Percentiles rank a stretch among this genome's conserved stretches.
Conservation (phyloP, 768 basidiomycete species). For the Lentinula detonsa region DNA sequence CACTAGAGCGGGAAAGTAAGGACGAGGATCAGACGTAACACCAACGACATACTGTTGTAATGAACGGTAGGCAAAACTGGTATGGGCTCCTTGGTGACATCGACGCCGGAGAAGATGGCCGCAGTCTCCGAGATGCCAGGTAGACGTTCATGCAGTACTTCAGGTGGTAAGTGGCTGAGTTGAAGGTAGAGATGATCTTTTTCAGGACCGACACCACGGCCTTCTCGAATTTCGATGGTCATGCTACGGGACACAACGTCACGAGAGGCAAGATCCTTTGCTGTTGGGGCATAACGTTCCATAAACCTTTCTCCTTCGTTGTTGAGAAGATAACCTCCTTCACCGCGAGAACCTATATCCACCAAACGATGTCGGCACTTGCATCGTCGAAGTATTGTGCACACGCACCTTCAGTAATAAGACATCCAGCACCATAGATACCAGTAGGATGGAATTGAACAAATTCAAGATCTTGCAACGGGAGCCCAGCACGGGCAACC, state of each 20-base stretch:
- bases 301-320: constrained; percentile 99
- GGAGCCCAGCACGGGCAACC: constrained; percentile 94
- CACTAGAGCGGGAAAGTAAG: constrained; percentile 45
- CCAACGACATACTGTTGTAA: constrained; percentile 79
- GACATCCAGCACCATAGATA: constrained; percentile 98
- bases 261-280: constrained; percentile 98
- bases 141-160: constrained; percentile 91
- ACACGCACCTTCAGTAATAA: constrained; percentile 89
- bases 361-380: constrained; percentile 1
- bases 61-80: constrained; percentile 98
- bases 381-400: not conserved
- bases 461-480: constrained; percentile 95
- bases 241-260: constrained; percentile 99
- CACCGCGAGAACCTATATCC: constrained; percentile 85
- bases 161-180: constrained; percentile 93
- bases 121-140: constrained; percentile 99
- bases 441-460: constrained; percentile 99
- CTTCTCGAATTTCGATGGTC: constrained; percentile 98
- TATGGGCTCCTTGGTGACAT: constrained; percentile 99
- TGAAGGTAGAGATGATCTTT: constrained; percentile 97
- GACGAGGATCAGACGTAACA: constrained; percentile 5
- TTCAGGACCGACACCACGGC: constrained; percentile 96
- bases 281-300: constrained; percentile 99
- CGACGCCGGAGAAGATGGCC: constrained; percentile 97
- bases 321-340: constrained; percentile 98